These are phyloP conservation scores for Fraxinus paxiana DNA, from an alignment of 305 asterid genomes.

Conservation along the genomic window DNA sequence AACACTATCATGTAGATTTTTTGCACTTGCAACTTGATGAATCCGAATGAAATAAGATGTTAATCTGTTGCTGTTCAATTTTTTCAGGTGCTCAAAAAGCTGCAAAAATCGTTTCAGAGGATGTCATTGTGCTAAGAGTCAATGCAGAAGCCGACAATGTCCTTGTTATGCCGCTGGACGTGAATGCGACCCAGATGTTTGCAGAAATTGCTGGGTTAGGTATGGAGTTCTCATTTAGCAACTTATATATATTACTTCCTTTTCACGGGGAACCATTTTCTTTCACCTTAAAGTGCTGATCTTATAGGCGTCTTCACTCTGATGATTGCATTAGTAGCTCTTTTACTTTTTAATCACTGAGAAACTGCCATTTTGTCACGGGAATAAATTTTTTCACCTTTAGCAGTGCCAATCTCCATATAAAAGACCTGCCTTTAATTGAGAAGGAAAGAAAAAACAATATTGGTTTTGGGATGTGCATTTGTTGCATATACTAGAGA, in stretches of 20 bases:
- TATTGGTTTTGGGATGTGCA: not conserved
- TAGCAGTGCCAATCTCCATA: not conserved
- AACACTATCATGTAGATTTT: not conserved
- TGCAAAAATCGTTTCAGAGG: conserved; percentile 98
- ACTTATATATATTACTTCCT: not conserved
- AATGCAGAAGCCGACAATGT: conserved; percentile 98
- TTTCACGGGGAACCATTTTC: not conserved
- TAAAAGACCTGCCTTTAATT: not conserved
- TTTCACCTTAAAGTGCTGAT: not conserved
- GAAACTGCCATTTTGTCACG: not conserved
- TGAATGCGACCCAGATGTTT: conserved; percentile 99
- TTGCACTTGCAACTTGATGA: conserved; percentile 16
- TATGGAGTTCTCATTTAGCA: conserved; percentile 29
- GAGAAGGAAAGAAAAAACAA: not conserved
- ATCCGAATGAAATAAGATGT: conserved; percentile 8
- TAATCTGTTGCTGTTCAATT: conserved; percentile 17
- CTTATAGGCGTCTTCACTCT: not conserved
- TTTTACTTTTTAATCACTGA: not conserved
- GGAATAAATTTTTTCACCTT: not conserved
- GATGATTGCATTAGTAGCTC: not conserved
- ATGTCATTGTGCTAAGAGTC: conserved; percentile 98
- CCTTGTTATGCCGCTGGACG: conserved; percentile 99
- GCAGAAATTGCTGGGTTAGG: conserved; percentile 99
- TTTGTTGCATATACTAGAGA: not conserved
- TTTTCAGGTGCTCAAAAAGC: conserved; percentile 81